Evolutionary conservation across 2,329 filamentous ascomycete species (phyloP).

Genomic region (Lachnellula willkommii): DNA sequence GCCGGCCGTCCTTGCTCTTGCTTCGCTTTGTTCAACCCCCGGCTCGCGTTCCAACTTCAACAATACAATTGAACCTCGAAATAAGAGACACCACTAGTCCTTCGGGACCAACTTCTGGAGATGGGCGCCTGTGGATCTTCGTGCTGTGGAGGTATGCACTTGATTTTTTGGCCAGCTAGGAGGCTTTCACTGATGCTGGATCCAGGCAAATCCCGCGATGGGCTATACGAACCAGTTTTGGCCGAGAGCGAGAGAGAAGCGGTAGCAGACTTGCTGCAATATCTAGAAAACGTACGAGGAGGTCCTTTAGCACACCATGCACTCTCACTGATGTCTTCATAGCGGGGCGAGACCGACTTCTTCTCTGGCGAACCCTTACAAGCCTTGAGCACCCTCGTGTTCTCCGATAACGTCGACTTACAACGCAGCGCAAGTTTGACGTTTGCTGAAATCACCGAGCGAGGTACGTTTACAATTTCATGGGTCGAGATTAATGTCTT

Average conservation of each 20-base stretch:
- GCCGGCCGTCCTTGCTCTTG: conserved; percentile 6
- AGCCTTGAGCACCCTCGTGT: conserved; percentile 91
- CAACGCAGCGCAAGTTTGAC: conserved; percentile 96
- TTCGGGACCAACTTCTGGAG: conserved; percentile 32
- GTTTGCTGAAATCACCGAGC: conserved; percentile 96
- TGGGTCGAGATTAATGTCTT: not conserved
- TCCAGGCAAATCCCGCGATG: conserved; percentile 70
- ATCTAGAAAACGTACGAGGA: conserved; percentile 79
- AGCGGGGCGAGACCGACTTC: conserved; percentile 94
- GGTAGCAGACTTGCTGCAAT: conserved; percentile 89
- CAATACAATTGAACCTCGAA: conserved; percentile 24
- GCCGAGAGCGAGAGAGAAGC: conserved; percentile 96
- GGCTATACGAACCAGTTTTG: conserved; percentile 78
- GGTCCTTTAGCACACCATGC: not conserved
- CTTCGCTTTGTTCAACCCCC: conserved; percentile 21
- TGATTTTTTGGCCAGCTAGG: not conserved
- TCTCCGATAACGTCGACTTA: conserved; percentile 97
- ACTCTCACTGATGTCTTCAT: conserved; percentile 17
- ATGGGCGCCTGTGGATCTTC: conserved; percentile 60
- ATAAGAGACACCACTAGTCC: conserved; percentile 19
- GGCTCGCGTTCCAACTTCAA: conserved; percentile 23
- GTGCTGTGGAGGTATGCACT: conserved; percentile 52
- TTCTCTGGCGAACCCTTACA: conserved; percentile 92
- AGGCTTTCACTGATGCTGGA: conserved; percentile 30
- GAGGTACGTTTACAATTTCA: conserved; percentile 59